Percentiles rank a stretch among this genome's conserved stretches.
Evolutionary conservation across 2,329 filamentous ascomycete genomes (phyloP).

Genomic region (Penicillium italicum): DNA sequence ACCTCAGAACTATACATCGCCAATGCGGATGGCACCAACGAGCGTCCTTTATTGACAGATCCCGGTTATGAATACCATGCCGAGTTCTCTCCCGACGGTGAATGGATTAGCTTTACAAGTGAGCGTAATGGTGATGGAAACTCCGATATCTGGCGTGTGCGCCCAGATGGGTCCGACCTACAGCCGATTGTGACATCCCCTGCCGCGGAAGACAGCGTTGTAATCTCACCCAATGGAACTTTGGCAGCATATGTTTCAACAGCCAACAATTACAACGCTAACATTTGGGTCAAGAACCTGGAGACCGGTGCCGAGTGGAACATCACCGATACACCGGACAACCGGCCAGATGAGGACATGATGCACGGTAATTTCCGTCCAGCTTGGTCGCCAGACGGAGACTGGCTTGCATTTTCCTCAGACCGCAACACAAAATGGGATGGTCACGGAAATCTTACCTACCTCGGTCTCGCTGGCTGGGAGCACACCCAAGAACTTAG

Average conservation of each 20-base stretch:
- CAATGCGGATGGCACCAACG: conserved; percentile 41
- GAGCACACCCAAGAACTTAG: conserved; percentile 13
- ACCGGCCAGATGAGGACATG: conserved; percentile 12
- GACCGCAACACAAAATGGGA: conserved; percentile 44
- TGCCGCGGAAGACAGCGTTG: conserved; percentile 39
- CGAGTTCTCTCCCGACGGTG: conserved; percentile 38
- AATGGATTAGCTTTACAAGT: conserved; percentile 42
- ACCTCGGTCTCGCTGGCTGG: not conserved
- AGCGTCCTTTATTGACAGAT: conserved; percentile 32
- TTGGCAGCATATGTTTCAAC: conserved; percentile 43
- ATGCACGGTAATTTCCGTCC: conserved; percentile 42
- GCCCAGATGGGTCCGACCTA: conserved; percentile 35
- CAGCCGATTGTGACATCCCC: conserved; percentile 34
- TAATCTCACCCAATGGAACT: conserved; percentile 40
- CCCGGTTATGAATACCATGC: conserved; percentile 42
- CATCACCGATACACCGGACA: conserved; percentile 36
- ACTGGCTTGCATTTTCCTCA: conserved; percentile 43
- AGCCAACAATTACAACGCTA: conserved; percentile 33
- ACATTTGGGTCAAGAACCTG: conserved; percentile 43
- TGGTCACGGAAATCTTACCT: conserved; percentile 35
- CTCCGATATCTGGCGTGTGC: conserved; percentile 41
- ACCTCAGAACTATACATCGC: conserved; percentile 32
- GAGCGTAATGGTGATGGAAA: conserved; percentile 43
- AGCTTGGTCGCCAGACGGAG: conserved; percentile 41
- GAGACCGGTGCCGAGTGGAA: conserved; percentile 33